phyloP scores from a whole-genome alignment of 2,329 filamentous ascomycete species.

The Aspergillus latus region DNA sequence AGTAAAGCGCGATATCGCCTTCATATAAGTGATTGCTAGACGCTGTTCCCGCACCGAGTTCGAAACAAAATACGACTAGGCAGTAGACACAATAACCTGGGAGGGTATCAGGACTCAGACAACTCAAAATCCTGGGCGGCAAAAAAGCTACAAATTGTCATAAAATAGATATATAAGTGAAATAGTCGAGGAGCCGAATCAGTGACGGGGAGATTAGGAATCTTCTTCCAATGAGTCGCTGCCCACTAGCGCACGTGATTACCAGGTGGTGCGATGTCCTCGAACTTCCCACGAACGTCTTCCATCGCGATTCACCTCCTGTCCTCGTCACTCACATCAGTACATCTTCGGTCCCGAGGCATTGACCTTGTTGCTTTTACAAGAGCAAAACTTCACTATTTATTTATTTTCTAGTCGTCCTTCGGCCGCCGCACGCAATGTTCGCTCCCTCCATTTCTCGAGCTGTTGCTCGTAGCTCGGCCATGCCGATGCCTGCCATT shows the following conservation, averaged over 20 bases:
- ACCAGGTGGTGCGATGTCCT: constrained; percentile 25
- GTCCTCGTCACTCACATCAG: constrained; percentile 26
- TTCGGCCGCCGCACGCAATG: constrained; percentile 43
- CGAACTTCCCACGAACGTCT: constrained; percentile 38
- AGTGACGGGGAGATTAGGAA: constrained; percentile 10
- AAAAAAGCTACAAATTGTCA: not conserved
- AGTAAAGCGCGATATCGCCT: constrained; percentile 22
- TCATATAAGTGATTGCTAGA: constrained; percentile 9
- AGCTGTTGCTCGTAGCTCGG: constrained; percentile 46
- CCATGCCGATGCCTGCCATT: constrained; percentile 35
- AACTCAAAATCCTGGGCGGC: not conserved
- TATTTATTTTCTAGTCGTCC: constrained; percentile 33
- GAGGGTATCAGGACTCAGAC: not conserved
- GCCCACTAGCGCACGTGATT: not conserved
- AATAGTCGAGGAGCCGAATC: not conserved
- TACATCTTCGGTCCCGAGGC: constrained; percentile 27
- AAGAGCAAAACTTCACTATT: constrained; percentile 21
- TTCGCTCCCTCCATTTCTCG: constrained; percentile 48
- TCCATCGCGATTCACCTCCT: constrained; percentile 33
- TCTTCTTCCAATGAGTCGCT: not conserved
- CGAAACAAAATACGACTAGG: not conserved
- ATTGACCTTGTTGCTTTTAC: constrained; percentile 21
- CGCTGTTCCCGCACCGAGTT: not conserved
- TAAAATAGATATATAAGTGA: not conserved
- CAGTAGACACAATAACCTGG: not conserved